These are phyloP conservation scores for Diaporthe sp. DNA, from an alignment of 2,329 filamentous ascomycete species.

Conservation along the genomic window DNA sequence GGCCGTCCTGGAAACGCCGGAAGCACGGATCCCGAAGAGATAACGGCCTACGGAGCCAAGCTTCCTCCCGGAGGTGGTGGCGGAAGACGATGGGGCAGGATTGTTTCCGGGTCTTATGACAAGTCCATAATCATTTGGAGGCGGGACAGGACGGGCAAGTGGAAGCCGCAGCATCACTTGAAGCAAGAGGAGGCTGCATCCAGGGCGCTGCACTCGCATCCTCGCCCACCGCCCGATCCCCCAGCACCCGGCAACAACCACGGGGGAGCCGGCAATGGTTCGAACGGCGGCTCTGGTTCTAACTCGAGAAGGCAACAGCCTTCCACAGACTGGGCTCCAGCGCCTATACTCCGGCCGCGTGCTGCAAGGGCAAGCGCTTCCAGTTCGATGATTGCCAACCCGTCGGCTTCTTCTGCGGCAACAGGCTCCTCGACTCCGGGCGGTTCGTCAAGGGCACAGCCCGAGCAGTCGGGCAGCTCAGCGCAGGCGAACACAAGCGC, in stretches of 20 bases:
- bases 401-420: constrained; percentile 21
- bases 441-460: constrained; percentile 31
- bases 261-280: constrained; percentile 18
- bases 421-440: constrained; percentile 11
- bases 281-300: constrained; percentile 19
- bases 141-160: constrained; percentile 84
- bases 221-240: constrained; percentile 34
- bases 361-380: constrained; percentile 33
- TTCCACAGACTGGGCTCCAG: neutral
- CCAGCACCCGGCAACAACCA: constrained; percentile 31
- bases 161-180: constrained; percentile 82
- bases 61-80: constrained; percentile 92
- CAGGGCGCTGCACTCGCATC: constrained; percentile 54
- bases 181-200: constrained; percentile 78
- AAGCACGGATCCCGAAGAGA: constrained; percentile 79
- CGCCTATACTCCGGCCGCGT: constrained; percentile 5
- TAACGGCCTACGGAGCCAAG: constrained; percentile 85
- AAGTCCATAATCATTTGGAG: constrained; percentile 97
- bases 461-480: constrained; percentile 7
- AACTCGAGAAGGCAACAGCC: constrained; percentile 27
- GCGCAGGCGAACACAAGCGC: constrained; percentile 21
- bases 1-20: constrained; percentile 73
- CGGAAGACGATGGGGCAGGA: constrained; percentile 84
- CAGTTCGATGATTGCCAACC: constrained; percentile 30
- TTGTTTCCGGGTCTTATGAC: constrained; percentile 97